Evolutionary conservation across 2,329 filamentous ascomycete species (phyloP).

Genomic region (Hortaea sp.): DNA sequence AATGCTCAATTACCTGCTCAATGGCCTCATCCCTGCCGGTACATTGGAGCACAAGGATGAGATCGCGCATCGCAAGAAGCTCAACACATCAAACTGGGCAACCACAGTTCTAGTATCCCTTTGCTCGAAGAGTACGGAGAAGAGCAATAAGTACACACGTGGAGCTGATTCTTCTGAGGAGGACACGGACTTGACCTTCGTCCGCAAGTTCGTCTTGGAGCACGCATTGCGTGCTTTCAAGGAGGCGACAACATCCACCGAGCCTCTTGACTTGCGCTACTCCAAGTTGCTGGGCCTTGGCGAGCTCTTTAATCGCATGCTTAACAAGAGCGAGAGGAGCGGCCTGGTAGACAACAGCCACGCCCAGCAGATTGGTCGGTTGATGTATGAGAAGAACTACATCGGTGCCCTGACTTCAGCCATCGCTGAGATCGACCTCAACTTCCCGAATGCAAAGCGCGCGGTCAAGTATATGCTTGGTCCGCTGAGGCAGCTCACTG

Average conservation of each 20-base stretch:
- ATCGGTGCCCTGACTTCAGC: slow-evolving; percentile 80
- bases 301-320: slow-evolving; percentile 87
- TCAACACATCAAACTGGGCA: slow-evolving; percentile 74
- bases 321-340: slow-evolving; percentile 49
- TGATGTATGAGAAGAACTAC: slow-evolving; percentile 99
- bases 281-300: slow-evolving; percentile 76
- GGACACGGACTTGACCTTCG: slow-evolving; percentile 76
- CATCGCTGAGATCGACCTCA: slow-evolving; percentile 90
- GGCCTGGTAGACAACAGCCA: background rate
- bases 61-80: slow-evolving; percentile 70
- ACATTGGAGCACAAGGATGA: slow-evolving; percentile 64
- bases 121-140: slow-evolving; percentile 78
- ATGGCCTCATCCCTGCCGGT: slow-evolving; percentile 59
- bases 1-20: slow-evolving; percentile 87
- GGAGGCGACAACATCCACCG: slow-evolving; percentile 68
- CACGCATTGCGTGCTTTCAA: slow-evolving; percentile 87
- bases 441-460: slow-evolving; percentile 84
- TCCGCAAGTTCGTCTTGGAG: slow-evolving; percentile 89
- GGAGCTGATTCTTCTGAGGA: slow-evolving; percentile 43
- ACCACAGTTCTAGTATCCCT: slow-evolving; percentile 78
- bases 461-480: slow-evolving; percentile 94
- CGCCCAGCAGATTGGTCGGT: slow-evolving; percentile 66
- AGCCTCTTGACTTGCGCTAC: slow-evolving; percentile 77
- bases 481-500: slow-evolving; percentile 76
- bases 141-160: slow-evolving; percentile 34